A percentile compares a stretch with the other conserved stretches of the same genome.
Conservation (phyloP, 225 moss, liverwort and hornwort species). For the Rhytidiadelphus loreus region DNA sequence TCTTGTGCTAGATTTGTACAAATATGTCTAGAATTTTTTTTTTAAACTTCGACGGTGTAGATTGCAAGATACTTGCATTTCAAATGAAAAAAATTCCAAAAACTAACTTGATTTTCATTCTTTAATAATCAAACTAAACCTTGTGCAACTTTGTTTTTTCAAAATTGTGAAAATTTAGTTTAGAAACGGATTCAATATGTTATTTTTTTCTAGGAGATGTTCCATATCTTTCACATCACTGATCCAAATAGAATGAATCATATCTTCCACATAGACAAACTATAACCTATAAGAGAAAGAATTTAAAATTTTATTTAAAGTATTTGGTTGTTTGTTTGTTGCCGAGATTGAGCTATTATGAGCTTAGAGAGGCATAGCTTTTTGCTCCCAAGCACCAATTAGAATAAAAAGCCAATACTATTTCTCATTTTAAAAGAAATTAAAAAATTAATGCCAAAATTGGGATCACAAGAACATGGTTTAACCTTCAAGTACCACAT, state of each 20-base stretch:
- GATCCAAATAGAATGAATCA: background rate
- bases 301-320: no score
- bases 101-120: background rate
- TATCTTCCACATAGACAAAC: background rate
- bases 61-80: background rate
- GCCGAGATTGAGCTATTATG: background rate
- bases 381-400: background rate
- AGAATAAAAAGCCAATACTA: background rate
- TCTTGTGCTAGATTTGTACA: no score
- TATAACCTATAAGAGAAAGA: background rate
- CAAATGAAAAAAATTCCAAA: background rate
- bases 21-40: background rate
- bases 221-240: background rate
- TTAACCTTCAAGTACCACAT: background rate
- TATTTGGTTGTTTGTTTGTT: background rate
- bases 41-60: no score
- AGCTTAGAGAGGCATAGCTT: background rate
- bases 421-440: background rate
- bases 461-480: background rate
- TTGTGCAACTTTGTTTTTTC: background rate
- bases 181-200: background rate
- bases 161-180: background rate
- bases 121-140: background rate
- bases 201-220: background rate
- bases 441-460: background rate